These are phyloP conservation scores for Colletotrichum tofieldiae DNA, from an alignment of 2,329 filamentous ascomycete species.

Conservation along the genomic window DNA sequence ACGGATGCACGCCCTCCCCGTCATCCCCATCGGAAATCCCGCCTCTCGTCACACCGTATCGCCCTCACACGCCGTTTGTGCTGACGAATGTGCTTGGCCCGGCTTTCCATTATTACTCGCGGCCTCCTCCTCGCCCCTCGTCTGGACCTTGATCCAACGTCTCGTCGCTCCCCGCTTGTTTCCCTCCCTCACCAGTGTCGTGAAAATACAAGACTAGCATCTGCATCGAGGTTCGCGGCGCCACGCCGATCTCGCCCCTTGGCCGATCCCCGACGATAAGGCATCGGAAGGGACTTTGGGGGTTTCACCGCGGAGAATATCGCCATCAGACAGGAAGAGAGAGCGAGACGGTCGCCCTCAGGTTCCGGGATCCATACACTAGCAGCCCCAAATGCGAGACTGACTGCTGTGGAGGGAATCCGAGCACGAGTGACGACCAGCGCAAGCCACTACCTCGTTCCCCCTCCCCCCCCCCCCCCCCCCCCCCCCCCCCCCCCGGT, in stretches of 20 bases:
- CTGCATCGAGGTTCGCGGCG: conserved; percentile 10
- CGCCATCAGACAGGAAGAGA: not conserved
- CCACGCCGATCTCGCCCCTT: not conserved
- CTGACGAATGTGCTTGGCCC: not conserved
- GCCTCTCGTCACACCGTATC: not conserved
- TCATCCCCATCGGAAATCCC: not conserved
- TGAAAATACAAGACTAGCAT: not conserved
- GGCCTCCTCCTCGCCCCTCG: not conserved
- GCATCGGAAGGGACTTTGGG: not conserved
- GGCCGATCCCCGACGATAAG: conserved; percentile 4
- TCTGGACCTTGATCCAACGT: not conserved
- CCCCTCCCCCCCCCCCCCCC: not conserved
- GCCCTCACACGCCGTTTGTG: conserved; percentile 6
- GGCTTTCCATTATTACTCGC: conserved; percentile 10
- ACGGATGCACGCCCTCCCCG: not conserved
- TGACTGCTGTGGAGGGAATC: conserved; percentile 25
- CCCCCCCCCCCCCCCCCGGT: not conserved
- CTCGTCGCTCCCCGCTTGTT: not conserved
- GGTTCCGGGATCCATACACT: not conserved
- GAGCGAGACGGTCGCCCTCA: not conserved
- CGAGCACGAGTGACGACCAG: conserved; percentile 11
- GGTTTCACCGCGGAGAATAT: conserved; percentile 6
- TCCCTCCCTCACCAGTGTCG: conserved; percentile 14
- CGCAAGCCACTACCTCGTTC: not conserved
- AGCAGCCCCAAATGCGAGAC: not conserved